phyloP scores from a whole-genome alignment of 2,329 filamentous ascomycete species.

The Neonectria punicea region DNA sequence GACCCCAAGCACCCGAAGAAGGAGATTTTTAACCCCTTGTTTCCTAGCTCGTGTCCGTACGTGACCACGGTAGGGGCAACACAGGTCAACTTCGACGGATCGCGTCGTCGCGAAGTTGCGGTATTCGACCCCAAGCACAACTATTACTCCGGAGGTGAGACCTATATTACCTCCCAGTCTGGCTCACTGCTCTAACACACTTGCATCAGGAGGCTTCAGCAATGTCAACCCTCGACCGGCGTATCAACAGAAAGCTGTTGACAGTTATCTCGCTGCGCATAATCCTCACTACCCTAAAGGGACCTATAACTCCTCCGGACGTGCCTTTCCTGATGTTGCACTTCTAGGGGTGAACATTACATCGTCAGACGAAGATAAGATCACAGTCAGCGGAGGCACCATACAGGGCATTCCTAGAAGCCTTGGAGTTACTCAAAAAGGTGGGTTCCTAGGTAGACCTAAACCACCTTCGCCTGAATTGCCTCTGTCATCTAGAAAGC shows the following conservation, averaged over 20 bases:
- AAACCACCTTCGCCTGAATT: too few species aligned
- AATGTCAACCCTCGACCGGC: neutral
- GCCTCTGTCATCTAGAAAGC: too few species aligned
- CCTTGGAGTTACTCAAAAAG: too few species aligned
- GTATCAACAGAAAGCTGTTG: slow-evolving; percentile 3
- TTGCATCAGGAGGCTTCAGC: neutral
- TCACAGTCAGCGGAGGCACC: neutral
- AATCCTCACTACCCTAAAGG: neutral
- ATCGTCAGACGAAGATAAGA: neutral
- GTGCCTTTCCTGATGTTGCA: slow-evolving; percentile 3
- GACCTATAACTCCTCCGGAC: neutral
- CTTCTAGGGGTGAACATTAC: neutral
- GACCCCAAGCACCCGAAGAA: neutral
- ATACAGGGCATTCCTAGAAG: too few species aligned
- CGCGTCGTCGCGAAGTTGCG: neutral
- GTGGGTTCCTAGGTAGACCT: too few species aligned
- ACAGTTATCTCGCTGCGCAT: neutral
- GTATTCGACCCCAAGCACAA: slow-evolving; percentile 8
- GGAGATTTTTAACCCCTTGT: neutral
- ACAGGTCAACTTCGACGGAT: slow-evolving; percentile 1
- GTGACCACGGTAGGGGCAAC: slow-evolving; percentile 4
- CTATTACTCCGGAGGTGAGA: slow-evolving; percentile 8
- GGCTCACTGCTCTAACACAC: neutral
- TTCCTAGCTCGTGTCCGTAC: slow-evolving; percentile 3
- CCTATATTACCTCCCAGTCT: neutral